These are phyloP conservation scores for Danielia oregonensis DNA, from an alignment of 805 yeast species.

Conservation along the genomic window DNA sequence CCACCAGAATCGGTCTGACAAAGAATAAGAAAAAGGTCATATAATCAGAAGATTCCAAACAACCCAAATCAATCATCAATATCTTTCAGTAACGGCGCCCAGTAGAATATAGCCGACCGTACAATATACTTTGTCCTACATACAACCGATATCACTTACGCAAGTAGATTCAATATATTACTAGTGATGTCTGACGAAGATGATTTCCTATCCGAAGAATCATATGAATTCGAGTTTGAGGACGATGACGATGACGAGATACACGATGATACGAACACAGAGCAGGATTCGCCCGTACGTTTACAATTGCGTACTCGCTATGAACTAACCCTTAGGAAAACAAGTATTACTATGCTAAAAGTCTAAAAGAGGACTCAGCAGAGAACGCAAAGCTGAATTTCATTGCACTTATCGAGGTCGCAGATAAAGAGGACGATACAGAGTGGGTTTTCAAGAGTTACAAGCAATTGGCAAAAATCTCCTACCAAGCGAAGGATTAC, in stretches of 20 bases:
- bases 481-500: conserved; percentile 21
- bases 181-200: conserved; percentile 35
- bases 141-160: too few species aligned
- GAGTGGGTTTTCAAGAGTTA: conserved; percentile 37
- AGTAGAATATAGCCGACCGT: too few species aligned
- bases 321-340: conserved; percentile 27
- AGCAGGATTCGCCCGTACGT: conserved; percentile 19
- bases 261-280: conserved; percentile 19
- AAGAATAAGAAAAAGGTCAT: too few species aligned
- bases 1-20: too few species aligned
- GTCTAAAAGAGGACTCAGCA: conserved; percentile 29
- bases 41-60: too few species aligned
- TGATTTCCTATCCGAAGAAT: conserved; percentile 35
- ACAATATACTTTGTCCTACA: too few species aligned
- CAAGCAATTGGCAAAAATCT: conserved; percentile 40
- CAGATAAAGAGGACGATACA: conserved; percentile 20
- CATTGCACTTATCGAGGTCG: conserved; percentile 13
- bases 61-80: too few species aligned
- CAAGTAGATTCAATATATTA: too few species aligned
- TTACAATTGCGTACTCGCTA: not conserved
- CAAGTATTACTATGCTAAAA: conserved; percentile 36
- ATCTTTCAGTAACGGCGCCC: too few species aligned
- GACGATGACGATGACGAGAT: conserved; percentile 26
- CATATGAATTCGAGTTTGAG: conserved; percentile 38
- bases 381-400: conserved; percentile 10